Base-by-base conservation (phyloP, 768 basidiomycete species). In the Dioszegia aurantiaca region DNA sequence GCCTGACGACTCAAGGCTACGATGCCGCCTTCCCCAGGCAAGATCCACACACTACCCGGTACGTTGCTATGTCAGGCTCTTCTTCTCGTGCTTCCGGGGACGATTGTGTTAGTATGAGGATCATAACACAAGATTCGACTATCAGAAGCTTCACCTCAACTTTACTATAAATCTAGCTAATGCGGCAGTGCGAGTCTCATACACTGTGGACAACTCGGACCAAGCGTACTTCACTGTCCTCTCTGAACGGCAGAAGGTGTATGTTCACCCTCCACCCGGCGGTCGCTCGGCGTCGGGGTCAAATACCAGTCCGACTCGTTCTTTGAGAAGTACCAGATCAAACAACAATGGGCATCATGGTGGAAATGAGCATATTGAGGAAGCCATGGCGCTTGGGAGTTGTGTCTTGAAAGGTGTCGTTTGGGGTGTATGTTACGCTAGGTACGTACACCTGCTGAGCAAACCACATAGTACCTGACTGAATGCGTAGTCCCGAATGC, bases 161-260 rank as follows among this genome's bases (percentile, higher is more conserved):
- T n/a, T n/a, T n/a, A n/a, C n/a, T n/a, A n/a, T n/a, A n/a, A n/a
- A n/a, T n/a, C n/a, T n/a, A n/a, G n/a, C n/a, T n/a, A n/a, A n/a
- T n/a, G n/a, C n/a, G n/a, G n/a, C 40, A 73, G 72, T 73, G 59
- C 70, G 70, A 58, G 72, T 73, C 16, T 54, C 70, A 46, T 73
- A 73, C 45, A 62, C 54, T 17, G 33, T 73, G 16, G 67, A 70
- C 51, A 58, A 57, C 6, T 55, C 59, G 2, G 33, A 67, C 9
- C 69, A 73, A 51, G 61, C 67, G 4, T 73, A 69, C 55, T n/a
- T 70, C 8, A 70, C 72, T 3, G 55, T 69, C 16, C 53, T 73
- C 4, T 41, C 57, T 21, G 69, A 67, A 16, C 54, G 55, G 41
- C 72, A 70, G 40, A 60, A 65, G 24, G 72, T 73, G 2, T 73